Base-by-base conservation (phyloP, 768 basidiomycete species). In the Naganishia kalamii region DNA sequence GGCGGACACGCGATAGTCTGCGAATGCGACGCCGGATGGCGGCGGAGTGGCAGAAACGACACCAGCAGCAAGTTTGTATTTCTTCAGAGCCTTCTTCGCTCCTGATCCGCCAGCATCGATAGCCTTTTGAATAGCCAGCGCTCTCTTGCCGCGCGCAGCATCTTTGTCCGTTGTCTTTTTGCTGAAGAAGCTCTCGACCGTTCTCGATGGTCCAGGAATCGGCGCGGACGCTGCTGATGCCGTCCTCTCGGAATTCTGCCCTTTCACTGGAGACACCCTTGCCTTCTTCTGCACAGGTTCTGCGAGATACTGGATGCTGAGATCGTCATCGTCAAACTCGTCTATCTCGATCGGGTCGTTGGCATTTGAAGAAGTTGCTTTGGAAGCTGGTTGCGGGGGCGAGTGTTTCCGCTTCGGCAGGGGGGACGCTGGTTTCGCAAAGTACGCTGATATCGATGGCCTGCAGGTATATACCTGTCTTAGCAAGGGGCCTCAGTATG, bases 61-160 rank as follows among this genome's bases (percentile, higher is more conserved):
- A 11, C 19, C 37, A n/a, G 37, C 23, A 10, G 35, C 54, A 35
- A 57, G 33, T 35, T 41, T 57, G 54, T 57, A 57, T 23, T 57
- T 57, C 7, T 23, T 23, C 11, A 57, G 30, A 23, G 35, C 37
- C 27, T 35, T 40, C 21, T 35, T 21, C 1, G 54, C 54, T 40
- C 37, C 54, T 17, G 35, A 23, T 57, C 35, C 54, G 12, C 54
- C 4, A n/a, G 54, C 33, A 25, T 57, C 54, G 10, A 57, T 17
- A 57, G 54, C 54, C 40, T 57, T 29, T 35, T 57, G 54, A 25
- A 57, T 57, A 27, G 54, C 54, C 54, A 57, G 30, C 4, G 54
- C 54, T 41, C 37, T 41, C 54, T 37, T 41, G 37, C 27, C 23
- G 13, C 54, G 54, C 27, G 21, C 54, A 15, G 8, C 54, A 25